A percentile compares a stretch with the other conserved stretches of the same genome.
phyloP scores from a whole-genome alignment of 2,329 filamentous ascomycete genomes.

The Incumbomyces lentus region DNA sequence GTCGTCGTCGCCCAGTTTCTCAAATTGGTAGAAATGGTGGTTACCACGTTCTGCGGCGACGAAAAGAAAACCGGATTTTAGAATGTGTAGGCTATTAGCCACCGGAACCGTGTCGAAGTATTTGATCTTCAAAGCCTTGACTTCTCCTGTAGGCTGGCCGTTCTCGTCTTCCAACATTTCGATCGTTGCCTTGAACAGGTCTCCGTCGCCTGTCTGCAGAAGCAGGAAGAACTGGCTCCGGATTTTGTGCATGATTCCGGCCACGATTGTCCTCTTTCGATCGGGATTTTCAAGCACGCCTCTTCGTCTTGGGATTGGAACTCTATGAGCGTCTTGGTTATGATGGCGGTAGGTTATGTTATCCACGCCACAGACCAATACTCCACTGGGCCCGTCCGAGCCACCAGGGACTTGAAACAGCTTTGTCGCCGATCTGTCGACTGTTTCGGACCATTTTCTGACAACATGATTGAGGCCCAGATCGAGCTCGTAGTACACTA shows the following conservation, averaged over 20 bases:
- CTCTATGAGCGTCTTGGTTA: conserved; percentile 78
- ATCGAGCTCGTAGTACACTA: conserved; percentile 97
- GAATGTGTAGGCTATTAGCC: conserved; percentile 75
- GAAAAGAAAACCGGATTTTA: conserved; percentile 93
- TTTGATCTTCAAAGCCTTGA: conserved; percentile 78
- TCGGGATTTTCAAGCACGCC: conserved; percentile 87
- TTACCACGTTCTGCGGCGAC: conserved; percentile 88
- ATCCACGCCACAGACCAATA: conserved; percentile 88
- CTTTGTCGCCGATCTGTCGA: conserved; percentile 78
- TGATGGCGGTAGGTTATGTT: conserved; percentile 96
- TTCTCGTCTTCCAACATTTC: conserved; percentile 78
- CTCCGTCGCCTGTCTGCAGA: conserved; percentile 92
- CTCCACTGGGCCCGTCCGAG: conserved; percentile 84
- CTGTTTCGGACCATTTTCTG: conserved; percentile 87
- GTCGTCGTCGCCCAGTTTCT: conserved; percentile 91
- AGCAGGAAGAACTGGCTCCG: conserved; percentile 97
- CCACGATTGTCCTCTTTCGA: conserved; percentile 74
- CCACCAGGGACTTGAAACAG: conserved; percentile 94
- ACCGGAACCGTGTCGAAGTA: conserved; percentile 96
- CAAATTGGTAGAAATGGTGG: conserved; percentile 91
- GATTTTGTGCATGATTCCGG: conserved; percentile 95
- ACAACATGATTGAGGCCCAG: conserved; percentile 95
- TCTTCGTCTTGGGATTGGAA: conserved; percentile 76
- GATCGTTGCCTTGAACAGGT: conserved; percentile 91
- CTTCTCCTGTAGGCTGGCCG: conserved; percentile 68